phyloP scores from a whole-genome alignment of 164 flowering plant species.

The Tetracentron sinense region DNA sequence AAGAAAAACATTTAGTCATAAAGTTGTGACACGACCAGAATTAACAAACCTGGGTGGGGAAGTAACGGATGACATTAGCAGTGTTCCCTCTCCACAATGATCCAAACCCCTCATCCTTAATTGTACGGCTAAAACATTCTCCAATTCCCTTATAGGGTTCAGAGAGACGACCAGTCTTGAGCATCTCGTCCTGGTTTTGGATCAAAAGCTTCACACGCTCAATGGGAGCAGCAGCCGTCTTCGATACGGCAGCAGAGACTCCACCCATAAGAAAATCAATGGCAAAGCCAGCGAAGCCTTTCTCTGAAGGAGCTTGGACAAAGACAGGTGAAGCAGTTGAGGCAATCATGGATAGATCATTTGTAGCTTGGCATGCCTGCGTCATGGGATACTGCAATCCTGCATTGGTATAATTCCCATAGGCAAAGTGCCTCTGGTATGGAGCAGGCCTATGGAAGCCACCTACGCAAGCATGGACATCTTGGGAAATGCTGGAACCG shows the following conservation, averaged over 20 bases:
- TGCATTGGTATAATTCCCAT: constrained; percentile 37
- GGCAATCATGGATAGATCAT: constrained; percentile 17
- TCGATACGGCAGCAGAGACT: constrained; percentile 55
- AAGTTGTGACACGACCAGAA: not conserved
- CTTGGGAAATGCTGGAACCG: constrained; percentile 17
- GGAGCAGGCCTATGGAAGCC: constrained; percentile 16
- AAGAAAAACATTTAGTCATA: not conserved
- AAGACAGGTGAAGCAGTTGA: constrained; percentile 27
- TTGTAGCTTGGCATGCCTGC: constrained; percentile 15
- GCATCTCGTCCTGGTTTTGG: constrained; percentile 52
- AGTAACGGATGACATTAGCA: constrained; percentile 50
- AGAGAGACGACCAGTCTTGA: constrained; percentile 40
- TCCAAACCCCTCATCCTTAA: constrained; percentile 34
- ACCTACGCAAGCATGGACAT: constrained; percentile 12
- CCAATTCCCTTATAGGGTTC: constrained; percentile 50
- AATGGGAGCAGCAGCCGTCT: constrained; percentile 50
- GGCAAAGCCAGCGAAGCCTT: constrained; percentile 32
- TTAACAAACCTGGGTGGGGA: constrained; percentile 40
- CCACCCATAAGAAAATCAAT: constrained; percentile 52
- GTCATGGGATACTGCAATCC: constrained; percentile 27
- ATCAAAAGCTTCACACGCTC: constrained; percentile 49
- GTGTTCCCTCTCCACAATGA: constrained; percentile 51
- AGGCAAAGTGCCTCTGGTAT: constrained; percentile 20
- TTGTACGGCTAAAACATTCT: constrained; percentile 39
- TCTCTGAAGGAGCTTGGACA: constrained; percentile 37